These are phyloP conservation scores for Brassica incana DNA, from an alignment of 345 rosid genomes.

Conservation along the genomic window DNA sequence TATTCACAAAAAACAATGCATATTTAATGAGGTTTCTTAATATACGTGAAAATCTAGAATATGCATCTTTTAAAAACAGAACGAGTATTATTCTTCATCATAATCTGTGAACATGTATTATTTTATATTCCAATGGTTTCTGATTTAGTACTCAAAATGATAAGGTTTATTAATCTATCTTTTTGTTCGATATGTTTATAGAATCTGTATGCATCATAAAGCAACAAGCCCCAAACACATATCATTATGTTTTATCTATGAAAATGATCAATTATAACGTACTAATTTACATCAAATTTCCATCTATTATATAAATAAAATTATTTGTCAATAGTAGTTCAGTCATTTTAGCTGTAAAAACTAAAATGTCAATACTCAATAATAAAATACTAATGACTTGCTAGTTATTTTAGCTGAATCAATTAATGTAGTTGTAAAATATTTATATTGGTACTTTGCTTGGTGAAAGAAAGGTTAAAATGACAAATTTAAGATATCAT, in stretches of 20 bases:
- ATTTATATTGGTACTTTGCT: neutral
- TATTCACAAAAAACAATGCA: too few relatives aligned
- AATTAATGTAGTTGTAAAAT: neutral
- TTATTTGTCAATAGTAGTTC: neutral
- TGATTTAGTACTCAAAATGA: neutral
- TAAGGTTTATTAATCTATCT: neutral
- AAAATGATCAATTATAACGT: neutral
- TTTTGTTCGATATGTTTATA: neutral
- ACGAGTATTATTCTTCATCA: conserved; percentile 3
- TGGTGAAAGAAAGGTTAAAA: neutral
- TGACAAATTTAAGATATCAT: neutral
- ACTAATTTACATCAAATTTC: neutral
- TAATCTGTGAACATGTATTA: conserved; percentile 23
- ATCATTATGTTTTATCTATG: neutral
- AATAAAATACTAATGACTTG: neutral
- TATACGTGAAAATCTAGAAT: too few relatives aligned
- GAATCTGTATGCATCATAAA: neutral
- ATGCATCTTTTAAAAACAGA: too few relatives aligned
- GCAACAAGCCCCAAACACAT: neutral
- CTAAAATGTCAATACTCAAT: neutral
- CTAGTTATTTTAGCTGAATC: neutral
- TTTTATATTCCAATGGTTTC: neutral
- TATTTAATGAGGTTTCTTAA: too few relatives aligned
- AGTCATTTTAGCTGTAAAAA: neutral
- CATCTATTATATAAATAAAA: neutral